These are phyloP conservation scores for Venustampulla echinocandica DNA, from an alignment of 495 filamentous ascomycete genomes.

Conservation along the genomic window DNA sequence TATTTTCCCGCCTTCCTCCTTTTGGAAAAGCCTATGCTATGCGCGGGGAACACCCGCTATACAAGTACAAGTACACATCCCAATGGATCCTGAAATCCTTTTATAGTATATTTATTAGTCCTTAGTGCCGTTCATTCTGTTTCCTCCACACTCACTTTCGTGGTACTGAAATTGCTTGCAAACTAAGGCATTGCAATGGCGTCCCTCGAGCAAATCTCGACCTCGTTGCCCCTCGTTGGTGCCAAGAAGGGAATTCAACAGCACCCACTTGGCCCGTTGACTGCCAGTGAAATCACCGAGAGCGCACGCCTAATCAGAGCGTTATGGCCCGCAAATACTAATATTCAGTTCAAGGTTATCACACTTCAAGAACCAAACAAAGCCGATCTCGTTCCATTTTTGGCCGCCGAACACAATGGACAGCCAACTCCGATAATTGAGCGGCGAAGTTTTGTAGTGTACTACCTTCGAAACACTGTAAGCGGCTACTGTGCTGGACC, in stretches of 20 bases:
- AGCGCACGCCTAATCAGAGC: slow-evolving; percentile 34
- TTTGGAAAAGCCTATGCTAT: background rate
- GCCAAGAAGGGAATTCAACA: slow-evolving; percentile 14
- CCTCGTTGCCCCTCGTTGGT: slow-evolving; percentile 15
- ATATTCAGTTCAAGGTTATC: slow-evolving; percentile 54
- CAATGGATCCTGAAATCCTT: no score
- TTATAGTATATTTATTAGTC: no score
- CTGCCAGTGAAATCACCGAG: slow-evolving; percentile 44
- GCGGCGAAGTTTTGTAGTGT: slow-evolving; percentile 48
- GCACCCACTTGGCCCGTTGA: slow-evolving; percentile 55
- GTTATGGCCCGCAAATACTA: slow-evolving; percentile 40
- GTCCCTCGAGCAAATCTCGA: slow-evolving; percentile 12
- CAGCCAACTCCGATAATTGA: slow-evolving; percentile 35
- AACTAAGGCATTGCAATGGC: slow-evolving; percentile 6
- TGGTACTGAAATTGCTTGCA: no score
- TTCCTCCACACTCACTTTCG: no score
- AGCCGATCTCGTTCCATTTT: slow-evolving; percentile 39
- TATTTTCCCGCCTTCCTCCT: background rate
- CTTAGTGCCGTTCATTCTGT: no score
- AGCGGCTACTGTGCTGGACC: slow-evolving; percentile 10
- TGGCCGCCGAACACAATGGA: slow-evolving; percentile 35
- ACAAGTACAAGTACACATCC: no score
- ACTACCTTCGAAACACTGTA: slow-evolving; percentile 57
- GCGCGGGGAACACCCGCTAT: no score
- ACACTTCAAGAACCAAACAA: slow-evolving; percentile 61